Base-by-base conservation (phyloP, 768 basidiomycete species). In the Tylopilus sp. region DNA sequence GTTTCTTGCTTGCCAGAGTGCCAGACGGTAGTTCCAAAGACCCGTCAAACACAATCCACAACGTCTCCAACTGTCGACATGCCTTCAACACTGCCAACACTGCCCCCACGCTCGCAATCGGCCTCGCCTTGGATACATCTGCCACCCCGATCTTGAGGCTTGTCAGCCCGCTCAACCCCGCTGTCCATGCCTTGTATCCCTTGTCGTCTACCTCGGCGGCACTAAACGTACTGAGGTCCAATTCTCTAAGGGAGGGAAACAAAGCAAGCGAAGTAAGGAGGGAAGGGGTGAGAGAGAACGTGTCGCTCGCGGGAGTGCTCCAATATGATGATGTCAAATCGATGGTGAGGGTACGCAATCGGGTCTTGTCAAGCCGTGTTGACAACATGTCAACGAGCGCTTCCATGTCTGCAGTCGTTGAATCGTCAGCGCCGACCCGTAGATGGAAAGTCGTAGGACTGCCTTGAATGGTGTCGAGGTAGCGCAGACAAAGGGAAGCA, bases 281-380 rank as follows among this genome's bases (percentile, higher is more conserved):
- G 11, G 54, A 14, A 2, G 56, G 14, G 1, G 62, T 56, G 26
- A 67, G 65, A 1, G 42, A 38, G 45, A 65, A 65, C 5, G 63
- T 53, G 26, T 67, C 63, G 50, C 56, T 61, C 4, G 61, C 52
- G 1, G 61, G 59, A 3, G 59, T 55, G 17, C 55, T 59, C 63
- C 66, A 68, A 34, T 68, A 68, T 1, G 66, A 65, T 13, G 64
- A 68, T 3, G 63, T 67, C 38, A 67, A 47, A 34, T 67, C 61
- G 47, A 65, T 30, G 5, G 48, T 51, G 43, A 67, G 52, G 17
- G 46, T n/a, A 12, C 17, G 54, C 1, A 67, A 24, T 0, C 37
- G 54, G 1, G 17, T 17, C 34, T 50, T 57, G 48, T 63, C 59
- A 2, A 67, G 26, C 21, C 45, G 63, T 2, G 17, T 33, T 1